These are phyloP conservation scores for Amylocarpus encephaloides DNA, from an alignment of 2,329 filamentous ascomycete genomes.

Conservation along the genomic window DNA sequence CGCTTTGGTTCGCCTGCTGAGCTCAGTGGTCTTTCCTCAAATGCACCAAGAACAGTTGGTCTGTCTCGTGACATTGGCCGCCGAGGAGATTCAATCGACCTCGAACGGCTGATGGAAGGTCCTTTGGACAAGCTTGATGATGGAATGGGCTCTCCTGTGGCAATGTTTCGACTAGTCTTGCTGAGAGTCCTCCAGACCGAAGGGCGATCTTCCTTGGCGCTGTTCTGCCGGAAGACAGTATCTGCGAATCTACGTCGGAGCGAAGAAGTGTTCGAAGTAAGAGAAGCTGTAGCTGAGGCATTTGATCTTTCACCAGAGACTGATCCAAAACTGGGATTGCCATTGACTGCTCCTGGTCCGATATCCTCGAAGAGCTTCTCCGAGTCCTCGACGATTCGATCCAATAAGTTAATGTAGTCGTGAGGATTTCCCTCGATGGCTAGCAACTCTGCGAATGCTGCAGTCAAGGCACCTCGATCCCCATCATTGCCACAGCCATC, in stretches of 20 bases:
- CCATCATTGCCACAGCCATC: slow-evolving; percentile 88
- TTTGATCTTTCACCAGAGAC: slow-evolving; percentile 25
- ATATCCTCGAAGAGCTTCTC: slow-evolving; percentile 77
- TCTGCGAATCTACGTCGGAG: slow-evolving; percentile 80
- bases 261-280: slow-evolving; percentile 82
- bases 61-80: slow-evolving; percentile 53
- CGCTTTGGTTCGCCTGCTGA: slow-evolving; percentile 40
- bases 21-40: slow-evolving; percentile 56
- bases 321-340: slow-evolving; percentile 21
- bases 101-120: slow-evolving; percentile 60
- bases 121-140: slow-evolving; percentile 59
- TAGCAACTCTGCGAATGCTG: slow-evolving; percentile 82
- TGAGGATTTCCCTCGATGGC: slow-evolving; percentile 71
- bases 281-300: slow-evolving; percentile 51
- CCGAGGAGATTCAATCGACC: slow-evolving; percentile 65
- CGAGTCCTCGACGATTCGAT: slow-evolving; percentile 83
- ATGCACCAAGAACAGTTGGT: slow-evolving; percentile 55
- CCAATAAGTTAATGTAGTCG: slow-evolving; percentile 80
- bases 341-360: slow-evolving; percentile 28
- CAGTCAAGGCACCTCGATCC: slow-evolving; percentile 79
- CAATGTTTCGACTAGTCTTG: slow-evolving; percentile 62
- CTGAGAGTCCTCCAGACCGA: slow-evolving; percentile 85
- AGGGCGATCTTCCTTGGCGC: slow-evolving; percentile 63
- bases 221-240: slow-evolving; percentile 68
- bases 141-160: slow-evolving; percentile 46